phyloP scores from a whole-genome alignment of 371 early-diverging fungal species.

The Mucor sp. region DNA sequence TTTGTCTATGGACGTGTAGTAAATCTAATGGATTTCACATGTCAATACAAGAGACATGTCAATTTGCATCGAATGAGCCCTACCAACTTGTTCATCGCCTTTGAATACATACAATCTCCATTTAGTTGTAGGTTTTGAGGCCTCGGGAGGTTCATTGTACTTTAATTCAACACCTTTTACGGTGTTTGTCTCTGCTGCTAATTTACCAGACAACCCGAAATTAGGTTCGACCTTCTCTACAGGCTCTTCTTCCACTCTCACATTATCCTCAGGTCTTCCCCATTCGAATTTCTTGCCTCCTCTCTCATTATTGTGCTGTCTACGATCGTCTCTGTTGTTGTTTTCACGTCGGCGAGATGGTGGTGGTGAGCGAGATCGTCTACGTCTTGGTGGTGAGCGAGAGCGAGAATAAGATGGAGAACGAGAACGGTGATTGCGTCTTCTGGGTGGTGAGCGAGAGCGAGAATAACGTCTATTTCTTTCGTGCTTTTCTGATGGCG shows the following conservation, averaged over 20 bases:
- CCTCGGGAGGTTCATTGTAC: constrained; percentile 90
- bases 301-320: not conserved
- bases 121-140: constrained; percentile 69
- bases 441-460: constrained; percentile 11
- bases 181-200: constrained; percentile 84
- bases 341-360: constrained; percentile 19
- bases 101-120: constrained; percentile 95
- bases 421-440: constrained; percentile 2
- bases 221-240: constrained; percentile 71
- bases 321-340: constrained; percentile 1
- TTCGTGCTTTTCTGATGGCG: constrained; percentile 4
- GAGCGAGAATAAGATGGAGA: constrained; percentile 7
- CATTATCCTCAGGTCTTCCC: constrained; percentile 34
- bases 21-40: constrained; percentile 56
- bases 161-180: constrained; percentile 86
- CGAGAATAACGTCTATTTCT: constrained; percentile 1
- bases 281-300: constrained; percentile 32
- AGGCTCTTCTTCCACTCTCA: constrained; percentile 42
- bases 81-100: constrained; percentile 84
- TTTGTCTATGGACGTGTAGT: constrained; percentile 83
- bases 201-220: constrained; percentile 81
- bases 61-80: not conserved
- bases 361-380: constrained; percentile 22
- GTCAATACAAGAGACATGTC: not conserved
- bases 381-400: constrained; percentile 5